phyloP scores from a whole-genome alignment of 768 basidiomycete genomes.

The Russula sp. region DNA sequence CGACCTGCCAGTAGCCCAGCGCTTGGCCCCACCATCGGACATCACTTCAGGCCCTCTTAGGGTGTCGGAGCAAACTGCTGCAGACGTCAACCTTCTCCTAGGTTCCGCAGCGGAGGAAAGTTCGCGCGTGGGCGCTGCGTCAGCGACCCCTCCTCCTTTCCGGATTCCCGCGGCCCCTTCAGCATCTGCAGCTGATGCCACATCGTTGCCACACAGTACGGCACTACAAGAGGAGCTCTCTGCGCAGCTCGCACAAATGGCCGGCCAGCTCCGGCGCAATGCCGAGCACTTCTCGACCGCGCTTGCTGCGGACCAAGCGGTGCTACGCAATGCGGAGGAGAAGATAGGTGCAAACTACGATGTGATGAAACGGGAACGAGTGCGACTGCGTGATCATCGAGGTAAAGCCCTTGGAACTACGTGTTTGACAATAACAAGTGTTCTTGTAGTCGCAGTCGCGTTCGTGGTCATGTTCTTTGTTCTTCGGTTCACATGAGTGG shows the following conservation, averaged over 20 bases:
- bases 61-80: not conserved
- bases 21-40: conserved; percentile 11
- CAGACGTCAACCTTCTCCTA: conserved; percentile 6
- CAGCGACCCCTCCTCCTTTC: not conserved
- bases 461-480: conserved; percentile 68
- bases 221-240: conserved; percentile 69
- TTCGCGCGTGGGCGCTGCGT: not conserved
- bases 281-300: conserved; percentile 68
- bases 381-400: conserved; percentile 38
- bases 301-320: conserved; percentile 65
- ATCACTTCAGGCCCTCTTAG: not conserved
- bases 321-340: conserved; percentile 57
- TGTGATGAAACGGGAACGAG: conserved; percentile 58
- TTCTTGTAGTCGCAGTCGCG: conserved; percentile 58
- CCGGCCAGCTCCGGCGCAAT: conserved; percentile 77
- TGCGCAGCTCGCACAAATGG: conserved; percentile 75
- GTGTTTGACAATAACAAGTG: conserved; percentile 42
- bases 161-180: not conserved
- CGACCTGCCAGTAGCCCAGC: not conserved
- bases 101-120: not conserved
- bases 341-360: conserved; percentile 71
- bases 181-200: not conserved
- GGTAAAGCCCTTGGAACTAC: conserved; percentile 46
- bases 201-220: conserved; percentile 1
- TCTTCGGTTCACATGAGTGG: conserved; percentile 51